Percentiles rank a stretch among this genome's conserved stretches.
These are phyloP conservation scores for Astrothelium macrocarpum DNA, from an alignment of 495 filamentous ascomycete genomes.

Conservation along the genomic window DNA sequence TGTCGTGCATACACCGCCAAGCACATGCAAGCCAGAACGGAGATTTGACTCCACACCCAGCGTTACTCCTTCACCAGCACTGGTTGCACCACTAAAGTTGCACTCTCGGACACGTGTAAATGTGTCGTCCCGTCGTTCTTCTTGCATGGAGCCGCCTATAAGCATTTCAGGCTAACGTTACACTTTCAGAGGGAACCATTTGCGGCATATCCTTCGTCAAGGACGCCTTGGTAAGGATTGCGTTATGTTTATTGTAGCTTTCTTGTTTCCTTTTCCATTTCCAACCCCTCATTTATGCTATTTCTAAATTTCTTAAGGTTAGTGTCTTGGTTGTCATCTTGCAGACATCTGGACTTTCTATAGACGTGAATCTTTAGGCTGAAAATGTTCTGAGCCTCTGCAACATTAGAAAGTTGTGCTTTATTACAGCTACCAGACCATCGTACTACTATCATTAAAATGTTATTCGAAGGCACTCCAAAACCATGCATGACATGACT, in stretches of 20 bases:
- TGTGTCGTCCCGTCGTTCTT: neutral
- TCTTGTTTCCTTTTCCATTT: neutral
- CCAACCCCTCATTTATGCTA: no score
- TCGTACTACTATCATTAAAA: no score
- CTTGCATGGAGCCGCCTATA: neutral
- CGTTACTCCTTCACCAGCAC: neutral
- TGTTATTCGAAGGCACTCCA: neutral
- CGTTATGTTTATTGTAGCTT: neutral
- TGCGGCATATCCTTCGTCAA: slow-evolving; percentile 66
- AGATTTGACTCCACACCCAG: neutral
- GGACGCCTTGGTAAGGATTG: slow-evolving; percentile 52
- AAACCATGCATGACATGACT: neutral
- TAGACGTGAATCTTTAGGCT: no score
- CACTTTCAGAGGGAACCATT: slow-evolving; percentile 52
- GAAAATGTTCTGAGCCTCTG: no score
- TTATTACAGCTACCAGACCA: no score
- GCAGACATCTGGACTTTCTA: no score
- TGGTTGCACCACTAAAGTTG: neutral
- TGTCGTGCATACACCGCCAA: neutral
- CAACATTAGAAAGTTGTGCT: no score
- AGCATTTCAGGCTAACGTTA: neutral
- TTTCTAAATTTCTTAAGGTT: neutral
- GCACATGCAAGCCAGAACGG: neutral
- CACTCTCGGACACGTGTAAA: neutral
- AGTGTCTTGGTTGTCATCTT: neutral